These are phyloP conservation scores for Trichophyton schoenleinii DNA, from an alignment of 2,329 filamentous ascomycete species.

Conservation along the genomic window DNA sequence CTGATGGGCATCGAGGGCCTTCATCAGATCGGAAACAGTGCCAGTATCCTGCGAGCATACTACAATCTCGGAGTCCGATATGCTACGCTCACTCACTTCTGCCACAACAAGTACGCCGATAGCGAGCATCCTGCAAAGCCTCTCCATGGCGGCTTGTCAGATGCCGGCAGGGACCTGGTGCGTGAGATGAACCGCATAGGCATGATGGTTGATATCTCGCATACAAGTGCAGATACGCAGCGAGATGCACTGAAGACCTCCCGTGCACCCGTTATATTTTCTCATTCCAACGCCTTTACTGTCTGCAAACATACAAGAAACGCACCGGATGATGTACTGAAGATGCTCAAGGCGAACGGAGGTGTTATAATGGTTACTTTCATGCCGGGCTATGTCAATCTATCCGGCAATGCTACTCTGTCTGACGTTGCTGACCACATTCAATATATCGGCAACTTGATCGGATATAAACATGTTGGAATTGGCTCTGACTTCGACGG, in stretches of 20 bases:
- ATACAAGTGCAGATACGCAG: constrained; percentile 72
- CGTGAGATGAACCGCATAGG: constrained; percentile 88
- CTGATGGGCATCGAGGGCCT: constrained; percentile 75
- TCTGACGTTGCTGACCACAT: constrained; percentile 70
- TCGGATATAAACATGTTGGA: constrained; percentile 80
- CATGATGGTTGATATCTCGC: constrained; percentile 83
- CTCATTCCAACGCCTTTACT: constrained; percentile 68
- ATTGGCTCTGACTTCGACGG: constrained; percentile 85
- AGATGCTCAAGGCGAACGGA: constrained; percentile 58
- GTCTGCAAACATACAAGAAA: constrained; percentile 84
- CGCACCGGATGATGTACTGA: constrained; percentile 70
- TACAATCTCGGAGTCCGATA: constrained; percentile 73
- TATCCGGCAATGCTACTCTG: constrained; percentile 56
- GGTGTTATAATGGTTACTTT: constrained; percentile 90
- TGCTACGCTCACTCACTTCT: constrained; percentile 83
- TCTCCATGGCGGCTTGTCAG: constrained; percentile 53
- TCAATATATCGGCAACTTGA: constrained; percentile 63
- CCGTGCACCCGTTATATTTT: constrained; percentile 73
- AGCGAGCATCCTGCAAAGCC: constrained; percentile 48
- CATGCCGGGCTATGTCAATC: constrained; percentile 60
- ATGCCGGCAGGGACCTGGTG: constrained; percentile 55
- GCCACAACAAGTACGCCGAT: constrained; percentile 81
- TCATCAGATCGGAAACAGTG: constrained; percentile 79
- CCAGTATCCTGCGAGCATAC: constrained; percentile 56
- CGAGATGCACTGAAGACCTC: constrained; percentile 63